Conservation (phyloP, 1,139 yeast species). For the Meyerozyma elateridarum region DNA sequence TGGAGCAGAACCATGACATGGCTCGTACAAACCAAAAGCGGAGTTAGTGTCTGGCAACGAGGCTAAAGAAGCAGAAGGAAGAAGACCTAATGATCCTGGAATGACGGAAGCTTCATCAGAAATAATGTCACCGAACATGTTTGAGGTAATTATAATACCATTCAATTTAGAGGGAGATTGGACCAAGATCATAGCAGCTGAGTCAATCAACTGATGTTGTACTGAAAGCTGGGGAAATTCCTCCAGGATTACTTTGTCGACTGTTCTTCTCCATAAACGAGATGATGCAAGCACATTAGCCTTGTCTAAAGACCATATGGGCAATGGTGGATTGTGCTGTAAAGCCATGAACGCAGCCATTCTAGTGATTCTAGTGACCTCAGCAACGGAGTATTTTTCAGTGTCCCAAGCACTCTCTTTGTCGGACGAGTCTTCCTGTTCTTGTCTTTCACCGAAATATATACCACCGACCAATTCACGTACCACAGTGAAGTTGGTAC, state of each 20-base stretch:
- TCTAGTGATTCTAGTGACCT: constrained; percentile 90
- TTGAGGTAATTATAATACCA: constrained; percentile 87
- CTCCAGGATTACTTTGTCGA: constrained; percentile 71
- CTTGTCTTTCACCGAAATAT: constrained; percentile 92
- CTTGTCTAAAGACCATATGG: constrained; percentile 93
- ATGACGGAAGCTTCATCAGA: constrained; percentile 97
- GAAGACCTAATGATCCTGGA: constrained; percentile 92
- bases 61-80: constrained; percentile 95
- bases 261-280: constrained; percentile 93
- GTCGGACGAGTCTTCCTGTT: constrained; percentile 76
- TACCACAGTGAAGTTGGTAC: constrained; percentile 87
- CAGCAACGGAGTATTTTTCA: constrained; percentile 83
- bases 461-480: constrained; percentile 98
- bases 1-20: constrained; percentile 98
- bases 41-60: constrained; percentile 90
- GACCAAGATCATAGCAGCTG: constrained; percentile 96
- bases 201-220: constrained; percentile 93
- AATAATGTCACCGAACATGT: constrained; percentile 97
- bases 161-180: constrained; percentile 86
- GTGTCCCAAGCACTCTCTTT: constrained; percentile 79
- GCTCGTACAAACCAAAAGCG: constrained; percentile 95
- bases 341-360: constrained; percentile 98
- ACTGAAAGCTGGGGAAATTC: constrained; percentile 87
- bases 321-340: constrained; percentile 88
- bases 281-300: constrained; percentile 96